phyloP scores from a whole-genome alignment of 2,329 filamentous ascomycete species.

The Celoporthe dispersa region DNA sequence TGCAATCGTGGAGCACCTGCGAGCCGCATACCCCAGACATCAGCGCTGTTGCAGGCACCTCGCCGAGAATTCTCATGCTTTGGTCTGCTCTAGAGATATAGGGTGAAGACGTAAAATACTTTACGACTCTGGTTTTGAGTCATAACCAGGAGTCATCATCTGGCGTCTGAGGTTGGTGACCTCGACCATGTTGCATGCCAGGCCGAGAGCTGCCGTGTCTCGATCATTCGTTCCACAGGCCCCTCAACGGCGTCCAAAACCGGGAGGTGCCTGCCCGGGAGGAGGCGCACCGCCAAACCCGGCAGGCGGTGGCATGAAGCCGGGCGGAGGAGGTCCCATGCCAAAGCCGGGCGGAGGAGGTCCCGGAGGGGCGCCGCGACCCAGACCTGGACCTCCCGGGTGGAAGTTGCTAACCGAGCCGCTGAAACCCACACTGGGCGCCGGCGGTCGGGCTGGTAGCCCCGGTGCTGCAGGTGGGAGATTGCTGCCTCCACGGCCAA shows the following conservation, averaged over 20 bases:
- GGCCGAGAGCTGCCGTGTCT: not conserved
- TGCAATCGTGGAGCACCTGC: not conserved
- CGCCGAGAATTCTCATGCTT: not conserved
- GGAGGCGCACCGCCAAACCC: constrained; percentile 27
- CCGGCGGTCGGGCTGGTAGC: constrained; percentile 54
- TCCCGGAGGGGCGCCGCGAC: constrained; percentile 39
- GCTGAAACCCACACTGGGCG: constrained; percentile 49
- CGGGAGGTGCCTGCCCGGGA: constrained; percentile 32
- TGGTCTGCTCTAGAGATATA: not conserved
- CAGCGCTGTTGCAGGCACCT: not conserved
- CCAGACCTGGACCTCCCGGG: constrained; percentile 46
- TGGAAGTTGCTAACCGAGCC: constrained; percentile 54
- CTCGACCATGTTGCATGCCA: not conserved
- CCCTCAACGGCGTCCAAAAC: constrained; percentile 33
- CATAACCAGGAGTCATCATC: not conserved
- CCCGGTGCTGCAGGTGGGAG: constrained; percentile 56
- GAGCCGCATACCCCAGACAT: not conserved
- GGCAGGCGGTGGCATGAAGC: constrained; percentile 50
- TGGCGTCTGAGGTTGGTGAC: not conserved
- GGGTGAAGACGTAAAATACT: not conserved
- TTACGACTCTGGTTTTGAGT: not conserved
- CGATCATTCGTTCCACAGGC: not conserved
- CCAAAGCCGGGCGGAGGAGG: constrained; percentile 44
- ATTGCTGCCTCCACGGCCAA: constrained; percentile 37
- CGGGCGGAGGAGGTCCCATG: constrained; percentile 43